Evolutionary conservation across 108 stramenopile genomes (phyloP), one percentile per base, ranked within the genome.

Genomic region (Cyclotella baltica): DNA sequence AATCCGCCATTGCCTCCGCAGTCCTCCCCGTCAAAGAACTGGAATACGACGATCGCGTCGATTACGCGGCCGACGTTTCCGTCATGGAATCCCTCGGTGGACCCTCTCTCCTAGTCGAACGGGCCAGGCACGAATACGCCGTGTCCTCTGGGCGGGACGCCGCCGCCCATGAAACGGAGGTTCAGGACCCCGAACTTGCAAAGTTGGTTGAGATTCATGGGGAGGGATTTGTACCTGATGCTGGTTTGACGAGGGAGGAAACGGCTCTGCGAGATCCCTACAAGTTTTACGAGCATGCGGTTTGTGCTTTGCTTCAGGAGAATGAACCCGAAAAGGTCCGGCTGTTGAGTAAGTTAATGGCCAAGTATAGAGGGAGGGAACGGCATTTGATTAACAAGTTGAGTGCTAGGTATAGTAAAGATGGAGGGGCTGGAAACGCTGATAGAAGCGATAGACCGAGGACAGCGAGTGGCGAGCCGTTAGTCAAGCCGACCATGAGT

Each of bases 11-110:
- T 16, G 80, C 52, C 18, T 50, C 80, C 5, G 62, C 62, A 34
- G 70, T 62, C 29, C 65, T 81, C 30, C 94, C 94, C 0, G 75
- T 95, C 67, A 81, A 62, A 61, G 91, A 90, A 51, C 73, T 95
- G n/a, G 90, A 92, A 67, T 92, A 91, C 65, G 92, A 95, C 59
- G 90, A 92, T 38, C 80, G 78, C 22, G 53, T 89, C 43, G 90
- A 95, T 74, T 80, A 88, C 29, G 88, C 87, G 13, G 93, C 91
- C 37, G 91, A 95, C 62, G 94, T 95, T 19, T 95, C 94, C 15
- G 94, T 95, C 50, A 92, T 95, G 94, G 93, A 94, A 77, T 91
- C 90, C 67, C 84, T 94, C 8, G 93, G 93, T 23, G 93, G 93
- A 16, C 93, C 93, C 0, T 92, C 91, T 18, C 85, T 94, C 9